phyloP scores from a whole-genome alignment of 352 stramenopile genomes.

The Globisporangium megalacanthum region DNA sequence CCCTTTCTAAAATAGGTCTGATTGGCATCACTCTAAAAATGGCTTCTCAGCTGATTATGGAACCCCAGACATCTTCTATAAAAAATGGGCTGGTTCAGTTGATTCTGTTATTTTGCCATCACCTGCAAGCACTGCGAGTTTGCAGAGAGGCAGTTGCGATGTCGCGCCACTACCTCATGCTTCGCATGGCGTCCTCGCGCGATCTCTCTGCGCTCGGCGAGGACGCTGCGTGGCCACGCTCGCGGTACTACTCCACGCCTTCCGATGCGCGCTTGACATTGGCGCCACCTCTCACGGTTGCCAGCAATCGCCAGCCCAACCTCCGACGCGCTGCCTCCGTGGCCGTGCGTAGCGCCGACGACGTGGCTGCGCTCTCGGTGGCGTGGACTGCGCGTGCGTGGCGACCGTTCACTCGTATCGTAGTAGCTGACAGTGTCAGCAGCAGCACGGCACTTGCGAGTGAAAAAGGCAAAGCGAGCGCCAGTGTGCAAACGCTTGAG shows the following conservation, averaged over 20 bases:
- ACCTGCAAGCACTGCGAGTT: no score
- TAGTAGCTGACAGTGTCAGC: background rate
- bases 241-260: slow-evolving; percentile 17
- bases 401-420: background rate
- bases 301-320: slow-evolving; percentile 11
- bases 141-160: slow-evolving; percentile 8
- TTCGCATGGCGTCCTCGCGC: slow-evolving; percentile 34
- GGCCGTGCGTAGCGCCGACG: slow-evolving; percentile 8
- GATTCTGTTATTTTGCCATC: no score
- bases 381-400: background rate
- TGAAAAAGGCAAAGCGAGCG: background rate
- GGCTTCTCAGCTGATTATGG: no score
- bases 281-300: background rate
- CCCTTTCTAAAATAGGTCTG: no score
- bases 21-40: no score
- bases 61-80: no score
- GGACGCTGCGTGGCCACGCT: background rate
- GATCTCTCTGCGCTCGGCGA: slow-evolving; percentile 26
- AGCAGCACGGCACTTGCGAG: background rate
- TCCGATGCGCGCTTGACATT: slow-evolving; percentile 2
- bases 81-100: no score
- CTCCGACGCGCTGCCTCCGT: slow-evolving; percentile 4
- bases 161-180: slow-evolving; percentile 42
- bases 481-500: background rate
- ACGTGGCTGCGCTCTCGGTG: slow-evolving; percentile 5